Conservation (phyloP, 2,329 filamentous ascomycete species). For the Diaporthe ilicicola region DNA sequence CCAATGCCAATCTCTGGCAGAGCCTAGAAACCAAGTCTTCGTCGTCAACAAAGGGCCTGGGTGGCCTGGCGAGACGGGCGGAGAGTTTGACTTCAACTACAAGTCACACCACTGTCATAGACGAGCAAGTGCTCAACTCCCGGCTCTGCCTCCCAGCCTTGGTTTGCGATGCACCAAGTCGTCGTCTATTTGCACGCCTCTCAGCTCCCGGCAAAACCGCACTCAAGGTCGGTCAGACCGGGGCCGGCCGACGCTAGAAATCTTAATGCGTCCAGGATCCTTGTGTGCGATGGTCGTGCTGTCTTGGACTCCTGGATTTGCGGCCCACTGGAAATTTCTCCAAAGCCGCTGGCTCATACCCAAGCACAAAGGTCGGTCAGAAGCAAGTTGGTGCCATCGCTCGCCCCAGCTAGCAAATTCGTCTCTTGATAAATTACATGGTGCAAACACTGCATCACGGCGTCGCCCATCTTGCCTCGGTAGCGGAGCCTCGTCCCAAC, state of each 20-base stretch:
- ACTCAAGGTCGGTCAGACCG: slow-evolving; percentile 34
- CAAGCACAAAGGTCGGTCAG: slow-evolving; percentile 19
- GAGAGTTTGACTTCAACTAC: slow-evolving; percentile 5
- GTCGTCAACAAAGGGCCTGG: neutral
- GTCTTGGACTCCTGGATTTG: neutral
- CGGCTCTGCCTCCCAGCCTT: neutral
- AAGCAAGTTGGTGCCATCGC: slow-evolving; percentile 1
- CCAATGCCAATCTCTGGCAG: neutral
- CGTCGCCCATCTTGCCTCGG: slow-evolving; percentile 1
- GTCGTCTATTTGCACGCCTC: slow-evolving; percentile 10
- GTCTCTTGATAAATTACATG: neutral
- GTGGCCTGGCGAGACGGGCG: slow-evolving; percentile 15
- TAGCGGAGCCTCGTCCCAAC: slow-evolving; percentile 3
- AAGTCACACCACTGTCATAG: slow-evolving; percentile 7
- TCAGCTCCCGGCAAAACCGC: slow-evolving; percentile 12
- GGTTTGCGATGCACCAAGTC: slow-evolving; percentile 9
- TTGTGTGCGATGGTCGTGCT: neutral
- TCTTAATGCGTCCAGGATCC: slow-evolving; percentile 31
- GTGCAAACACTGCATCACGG: neutral
- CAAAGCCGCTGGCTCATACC: neutral
- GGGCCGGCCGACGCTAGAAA: slow-evolving; percentile 34
- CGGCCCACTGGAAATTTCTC: slow-evolving; percentile 8
- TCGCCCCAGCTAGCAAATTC: neutral
- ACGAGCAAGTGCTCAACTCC: neutral
- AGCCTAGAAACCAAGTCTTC: slow-evolving; percentile 2